phyloP scores from a whole-genome alignment of 140 eudicot genomes.

The Cichorium intybus region DNA sequence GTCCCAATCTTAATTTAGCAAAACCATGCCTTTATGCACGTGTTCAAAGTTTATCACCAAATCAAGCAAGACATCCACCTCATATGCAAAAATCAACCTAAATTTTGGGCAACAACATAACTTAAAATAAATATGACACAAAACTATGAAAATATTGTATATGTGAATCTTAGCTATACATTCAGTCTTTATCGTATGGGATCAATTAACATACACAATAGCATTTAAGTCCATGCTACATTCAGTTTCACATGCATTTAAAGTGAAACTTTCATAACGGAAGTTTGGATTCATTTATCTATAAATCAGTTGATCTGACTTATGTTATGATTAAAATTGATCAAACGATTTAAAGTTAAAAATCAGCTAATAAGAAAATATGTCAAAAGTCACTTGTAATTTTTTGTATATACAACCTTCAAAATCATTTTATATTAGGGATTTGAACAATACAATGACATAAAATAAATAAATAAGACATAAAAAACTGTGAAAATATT shows the following conservation, averaged over 20 bases:
- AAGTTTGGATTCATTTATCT: neutral
- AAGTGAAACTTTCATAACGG: neutral
- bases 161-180: neutral
- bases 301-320: too few species aligned
- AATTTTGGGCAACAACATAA: neutral
- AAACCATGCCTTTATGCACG: neutral
- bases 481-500: too few species aligned
- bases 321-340: too few species aligned
- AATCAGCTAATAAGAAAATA: too few species aligned
- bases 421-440: too few species aligned
- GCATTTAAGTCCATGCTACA: constrained; percentile 6
- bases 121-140: neutral
- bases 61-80: constrained; percentile 4
- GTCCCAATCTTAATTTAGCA: neutral
- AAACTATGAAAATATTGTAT: neutral
- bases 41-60: constrained; percentile 1
- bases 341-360: too few species aligned
- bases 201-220: neutral
- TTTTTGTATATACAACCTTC: too few species aligned
- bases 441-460: too few species aligned
- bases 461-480: too few species aligned
- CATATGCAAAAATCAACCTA: constrained; percentile 4
- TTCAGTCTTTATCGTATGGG: constrained; percentile 1
- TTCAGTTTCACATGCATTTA: neutral
- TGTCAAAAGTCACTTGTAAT: too few species aligned